Percentiles rank a stretch among this genome's conserved stretches.
Conservation (phyloP, 2,329 filamentous ascomycete species). For the Plenodomus biglobosus region DNA sequence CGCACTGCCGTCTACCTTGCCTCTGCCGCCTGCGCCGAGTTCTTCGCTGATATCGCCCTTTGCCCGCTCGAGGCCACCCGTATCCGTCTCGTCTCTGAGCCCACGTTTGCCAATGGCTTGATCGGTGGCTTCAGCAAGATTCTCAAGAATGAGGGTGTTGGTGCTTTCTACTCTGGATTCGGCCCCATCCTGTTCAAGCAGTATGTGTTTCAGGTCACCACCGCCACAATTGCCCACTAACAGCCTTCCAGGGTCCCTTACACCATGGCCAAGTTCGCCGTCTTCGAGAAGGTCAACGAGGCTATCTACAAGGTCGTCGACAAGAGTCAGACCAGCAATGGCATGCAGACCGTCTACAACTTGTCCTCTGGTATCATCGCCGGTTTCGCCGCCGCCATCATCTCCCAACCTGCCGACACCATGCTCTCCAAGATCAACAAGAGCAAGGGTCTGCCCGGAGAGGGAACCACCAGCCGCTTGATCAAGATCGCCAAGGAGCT, state of each 20-base stretch:
- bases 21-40: slow-evolving; percentile 62
- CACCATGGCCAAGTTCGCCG: slow-evolving; percentile 95
- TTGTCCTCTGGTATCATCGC: slow-evolving; percentile 82
- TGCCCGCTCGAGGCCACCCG: slow-evolving; percentile 91
- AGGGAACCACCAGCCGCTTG: slow-evolving; percentile 76
- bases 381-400: slow-evolving; percentile 80
- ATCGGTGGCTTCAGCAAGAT: slow-evolving; percentile 82
- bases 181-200: slow-evolving; percentile 57
- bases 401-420: slow-evolving; percentile 89
- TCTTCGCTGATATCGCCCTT: slow-evolving; percentile 76
- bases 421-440: slow-evolving; percentile 98
- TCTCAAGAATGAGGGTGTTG: slow-evolving; percentile 75
- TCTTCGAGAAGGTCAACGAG: slow-evolving; percentile 86
- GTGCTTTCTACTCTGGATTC: slow-evolving; percentile 89
- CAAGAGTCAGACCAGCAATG: slow-evolving; percentile 69
- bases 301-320: slow-evolving; percentile 67
- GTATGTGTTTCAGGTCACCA: slow-evolving; percentile 22
- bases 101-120: slow-evolving; percentile 79
- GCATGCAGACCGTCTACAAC: slow-evolving; percentile 78
- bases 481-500: slow-evolving; percentile 89
- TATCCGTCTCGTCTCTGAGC: slow-evolving; percentile 89
- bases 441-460: slow-evolving; percentile 83
- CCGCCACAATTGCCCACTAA: slow-evolving; percentile 11
- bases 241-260: slow-evolving; percentile 69
- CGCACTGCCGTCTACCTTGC: slow-evolving; percentile 79